Evolutionary conservation across 768 basidiomycete genomes (phyloP).

Genomic region (Rubroboletus pulcherrimus): DNA sequence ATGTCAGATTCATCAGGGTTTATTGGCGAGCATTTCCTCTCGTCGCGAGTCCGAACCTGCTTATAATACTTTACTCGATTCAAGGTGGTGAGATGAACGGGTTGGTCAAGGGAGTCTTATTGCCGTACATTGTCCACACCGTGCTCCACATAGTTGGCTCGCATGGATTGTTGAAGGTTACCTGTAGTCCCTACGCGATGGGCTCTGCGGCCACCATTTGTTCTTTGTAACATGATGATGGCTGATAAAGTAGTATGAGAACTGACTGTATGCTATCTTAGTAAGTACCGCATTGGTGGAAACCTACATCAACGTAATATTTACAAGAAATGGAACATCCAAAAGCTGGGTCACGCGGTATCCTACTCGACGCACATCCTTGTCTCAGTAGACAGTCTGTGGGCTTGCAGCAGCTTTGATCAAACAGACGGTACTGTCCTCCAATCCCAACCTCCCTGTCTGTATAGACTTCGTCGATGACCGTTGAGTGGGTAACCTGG

Average conservation of each 20-base stretch:
- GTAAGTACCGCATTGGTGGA: not conserved
- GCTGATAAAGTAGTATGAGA: not conserved
- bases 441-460: too few relatives aligned
- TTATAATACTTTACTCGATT: conserved; percentile 24
- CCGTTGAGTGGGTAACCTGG: too few relatives aligned
- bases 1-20: not conserved
- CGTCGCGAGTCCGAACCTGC: conserved; percentile 16
- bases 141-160: conserved; percentile 46
- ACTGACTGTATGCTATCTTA: not conserved
- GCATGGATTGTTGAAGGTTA: conserved; percentile 40
- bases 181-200: conserved; percentile 23
- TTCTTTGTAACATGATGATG: conserved; percentile 5
- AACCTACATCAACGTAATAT: not conserved
- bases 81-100: not conserved
- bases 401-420: too few relatives aligned
- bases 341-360: too few relatives aligned
- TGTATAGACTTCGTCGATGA: too few relatives aligned
- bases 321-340: not conserved
- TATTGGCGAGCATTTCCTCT: not conserved
- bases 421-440: too few relatives aligned
- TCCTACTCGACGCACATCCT: too few relatives aligned
- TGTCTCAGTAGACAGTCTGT: too few relatives aligned
- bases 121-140: conserved; percentile 57
- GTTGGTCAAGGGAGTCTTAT: not conserved
- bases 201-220: conserved; percentile 14